phyloP scores from a whole-genome alignment of 306 rosid species.

The Trichosanthes truncata region DNA sequence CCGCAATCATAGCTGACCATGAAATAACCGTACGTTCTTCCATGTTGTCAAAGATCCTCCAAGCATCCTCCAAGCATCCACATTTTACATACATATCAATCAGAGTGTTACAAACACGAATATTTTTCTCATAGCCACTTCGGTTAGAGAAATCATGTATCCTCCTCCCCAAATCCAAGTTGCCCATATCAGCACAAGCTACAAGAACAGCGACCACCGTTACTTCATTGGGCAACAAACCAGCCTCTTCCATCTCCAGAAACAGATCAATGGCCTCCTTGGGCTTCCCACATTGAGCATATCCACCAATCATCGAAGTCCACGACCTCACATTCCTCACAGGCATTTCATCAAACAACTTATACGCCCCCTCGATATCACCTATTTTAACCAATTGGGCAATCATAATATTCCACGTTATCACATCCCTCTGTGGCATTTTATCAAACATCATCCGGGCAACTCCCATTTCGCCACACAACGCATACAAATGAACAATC shows the following conservation, averaged over 20 bases:
- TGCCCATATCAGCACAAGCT: constrained; percentile 48
- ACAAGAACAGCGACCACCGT: constrained; percentile 38
- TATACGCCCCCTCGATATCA: constrained; percentile 28
- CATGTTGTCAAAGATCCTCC: constrained; percentile 22
- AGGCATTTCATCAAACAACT: constrained; percentile 28
- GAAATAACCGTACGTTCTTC: constrained; percentile 36
- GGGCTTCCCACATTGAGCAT: constrained; percentile 37
- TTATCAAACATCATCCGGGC: constrained; percentile 37
- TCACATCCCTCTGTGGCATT: constrained; percentile 39
- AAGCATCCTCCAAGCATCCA: constrained; percentile 44
- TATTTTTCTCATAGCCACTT: constrained; percentile 24
- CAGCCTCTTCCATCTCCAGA: constrained; percentile 33
- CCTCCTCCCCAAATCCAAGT: constrained; percentile 34
- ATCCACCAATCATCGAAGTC: constrained; percentile 49
- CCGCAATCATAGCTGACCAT: constrained; percentile 49
- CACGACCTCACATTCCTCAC: constrained; percentile 45
- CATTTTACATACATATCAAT: constrained; percentile 52
- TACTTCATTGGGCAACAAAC: constrained; percentile 39
- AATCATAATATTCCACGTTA: constrained; percentile 43
- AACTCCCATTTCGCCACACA: constrained; percentile 23
- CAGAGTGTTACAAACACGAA: constrained; percentile 30
- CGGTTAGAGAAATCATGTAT: constrained; percentile 27
- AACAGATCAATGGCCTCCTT: constrained; percentile 34
- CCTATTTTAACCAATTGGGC: constrained; percentile 26
- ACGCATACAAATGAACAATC: constrained; percentile 26